A percentile compares a stretch with the other conserved stretches of the same genome.
Conservation (phyloP, 352 stramenopile genomes). For the Aphanomyces invadans region DNA sequence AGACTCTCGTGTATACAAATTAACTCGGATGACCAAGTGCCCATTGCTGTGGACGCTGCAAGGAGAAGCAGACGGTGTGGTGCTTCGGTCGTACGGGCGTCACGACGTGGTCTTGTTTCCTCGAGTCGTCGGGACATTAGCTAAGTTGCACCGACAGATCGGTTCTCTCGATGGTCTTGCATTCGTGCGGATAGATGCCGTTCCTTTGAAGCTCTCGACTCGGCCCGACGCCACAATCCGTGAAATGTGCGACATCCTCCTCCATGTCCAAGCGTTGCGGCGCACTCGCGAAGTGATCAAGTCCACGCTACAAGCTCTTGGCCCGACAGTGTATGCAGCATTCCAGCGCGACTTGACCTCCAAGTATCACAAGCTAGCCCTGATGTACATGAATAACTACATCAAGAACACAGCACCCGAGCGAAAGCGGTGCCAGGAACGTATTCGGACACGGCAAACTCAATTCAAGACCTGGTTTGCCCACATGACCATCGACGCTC, state of each 20-base stretch:
- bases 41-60: conserved; percentile 17
- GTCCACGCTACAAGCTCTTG: neutral
- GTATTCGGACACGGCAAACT: neutral
- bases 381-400: conserved; percentile 10
- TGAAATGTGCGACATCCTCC: conserved; percentile 5
- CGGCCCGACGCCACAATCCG: neutral
- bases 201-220: neutral
- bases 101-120: conserved; percentile 22
- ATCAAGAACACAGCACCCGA: neutral
- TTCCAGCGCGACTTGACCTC: neutral
- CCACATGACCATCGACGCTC: neutral
- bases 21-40: conserved; percentile 7
- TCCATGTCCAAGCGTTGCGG: neutral
- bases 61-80: neutral
- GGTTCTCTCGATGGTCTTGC: neutral
- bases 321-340: neutral
- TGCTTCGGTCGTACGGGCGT: conserved; percentile 5
- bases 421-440: neutral
- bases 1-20: neutral
- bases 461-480: conserved; percentile 4
- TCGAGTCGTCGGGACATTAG: conserved; percentile 3
- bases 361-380: conserved; percentile 20
- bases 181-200: conserved; percentile 11
- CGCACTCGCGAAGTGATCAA: neutral
- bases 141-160: neutral